Conservation (phyloP, 805 yeast species). For the Cyberlindnera sargentensis region DNA sequence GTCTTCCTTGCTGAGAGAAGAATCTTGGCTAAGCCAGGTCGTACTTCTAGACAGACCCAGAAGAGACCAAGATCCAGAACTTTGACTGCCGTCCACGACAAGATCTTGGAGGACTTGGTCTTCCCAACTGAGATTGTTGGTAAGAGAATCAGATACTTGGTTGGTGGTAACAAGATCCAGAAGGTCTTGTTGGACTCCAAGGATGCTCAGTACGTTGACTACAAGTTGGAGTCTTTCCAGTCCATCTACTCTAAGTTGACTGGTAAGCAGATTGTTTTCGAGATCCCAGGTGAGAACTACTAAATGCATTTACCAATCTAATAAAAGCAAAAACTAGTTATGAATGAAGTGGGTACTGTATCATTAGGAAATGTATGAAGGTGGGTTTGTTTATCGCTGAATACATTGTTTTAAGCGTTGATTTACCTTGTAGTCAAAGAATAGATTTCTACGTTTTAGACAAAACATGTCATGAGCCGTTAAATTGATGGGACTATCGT, state of each 20-base stretch:
- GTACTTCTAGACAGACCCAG: constrained; percentile 88
- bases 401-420: too few relatives aligned
- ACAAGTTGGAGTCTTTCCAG: constrained; percentile 99
- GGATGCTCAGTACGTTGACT: constrained; percentile 94
- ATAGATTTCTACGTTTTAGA: too few relatives aligned
- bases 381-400: background rate
- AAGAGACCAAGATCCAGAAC: constrained; percentile 99
- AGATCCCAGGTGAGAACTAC: constrained; percentile 62
- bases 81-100: constrained; percentile 97
- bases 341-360: background rate
- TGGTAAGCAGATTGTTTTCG: constrained; percentile 99
- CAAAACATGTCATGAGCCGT: too few relatives aligned
- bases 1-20: constrained; percentile 99
- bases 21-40: constrained; percentile 98
- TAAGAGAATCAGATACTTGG: constrained; percentile 98
- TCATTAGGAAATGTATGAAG: background rate
- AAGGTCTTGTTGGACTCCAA: constrained; percentile 96
- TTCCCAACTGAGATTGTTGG: constrained; percentile 99
- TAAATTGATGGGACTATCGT: too few relatives aligned
- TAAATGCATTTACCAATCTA: constrained; percentile 23
- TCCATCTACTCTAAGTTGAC: constrained; percentile 97
- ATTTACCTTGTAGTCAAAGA: background rate
- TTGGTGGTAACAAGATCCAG: constrained; percentile 98
- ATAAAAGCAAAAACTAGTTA: background rate
- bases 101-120: constrained; percentile 96